phyloP scores from a whole-genome alignment of 148 eudicot species.

The Oxyria digyna region DNA sequence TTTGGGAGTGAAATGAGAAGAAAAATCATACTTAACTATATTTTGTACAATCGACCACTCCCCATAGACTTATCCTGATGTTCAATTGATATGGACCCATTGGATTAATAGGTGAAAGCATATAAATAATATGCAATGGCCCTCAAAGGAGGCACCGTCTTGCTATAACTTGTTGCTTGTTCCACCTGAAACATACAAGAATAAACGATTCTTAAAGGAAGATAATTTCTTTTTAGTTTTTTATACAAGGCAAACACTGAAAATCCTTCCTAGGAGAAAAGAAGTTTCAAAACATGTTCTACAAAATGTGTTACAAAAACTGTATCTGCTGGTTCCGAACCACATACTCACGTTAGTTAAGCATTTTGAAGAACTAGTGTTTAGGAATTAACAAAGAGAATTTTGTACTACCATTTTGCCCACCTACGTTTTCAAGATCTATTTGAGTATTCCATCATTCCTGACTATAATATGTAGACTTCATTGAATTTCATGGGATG shows the following conservation, averaged over 20 bases:
- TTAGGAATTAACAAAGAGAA: not conserved
- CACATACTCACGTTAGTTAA: too few species aligned
- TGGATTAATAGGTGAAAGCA: not conserved
- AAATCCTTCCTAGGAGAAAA: too few species aligned
- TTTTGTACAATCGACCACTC: not conserved
- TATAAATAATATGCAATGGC: too few species aligned
- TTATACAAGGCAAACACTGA: too few species aligned
- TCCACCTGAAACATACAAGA: conserved; percentile 2
- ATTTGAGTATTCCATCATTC: not conserved
- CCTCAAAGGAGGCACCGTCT: not conserved
- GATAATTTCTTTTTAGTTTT: too few species aligned
- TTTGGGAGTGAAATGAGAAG: not conserved
- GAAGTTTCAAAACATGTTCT: too few species aligned
- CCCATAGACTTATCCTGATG: not conserved
- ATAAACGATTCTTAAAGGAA: not conserved
- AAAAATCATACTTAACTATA: not conserved
- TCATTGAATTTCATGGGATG: not conserved
- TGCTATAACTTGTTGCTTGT: conserved; percentile 3
- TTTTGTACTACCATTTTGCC: not conserved
- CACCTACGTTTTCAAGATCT: not conserved
- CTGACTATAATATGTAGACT: not conserved
- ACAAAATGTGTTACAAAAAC: too few species aligned
- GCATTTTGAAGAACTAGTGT: not conserved
- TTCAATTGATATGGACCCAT: not conserved
- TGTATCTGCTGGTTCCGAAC: too few species aligned